Evolutionary conservation across 768 basidiomycete species (phyloP).

Genomic region (Omphalotus guepiniiformis): DNA sequence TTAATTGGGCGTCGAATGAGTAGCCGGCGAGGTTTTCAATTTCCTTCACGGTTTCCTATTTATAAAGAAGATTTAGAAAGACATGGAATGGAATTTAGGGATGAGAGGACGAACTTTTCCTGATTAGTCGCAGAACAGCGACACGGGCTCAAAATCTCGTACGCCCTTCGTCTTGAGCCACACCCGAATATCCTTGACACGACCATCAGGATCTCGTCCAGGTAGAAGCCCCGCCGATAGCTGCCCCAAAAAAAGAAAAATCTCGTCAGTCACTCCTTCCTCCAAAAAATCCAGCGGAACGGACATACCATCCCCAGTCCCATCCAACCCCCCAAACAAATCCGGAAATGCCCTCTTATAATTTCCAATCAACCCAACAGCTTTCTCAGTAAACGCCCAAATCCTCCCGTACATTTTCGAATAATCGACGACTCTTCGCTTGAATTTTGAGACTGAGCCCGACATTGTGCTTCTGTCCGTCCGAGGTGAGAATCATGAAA

Average conservation of each 20-base stretch:
- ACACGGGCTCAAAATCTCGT: constrained; percentile 87
- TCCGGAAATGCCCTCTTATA: constrained; percentile 88
- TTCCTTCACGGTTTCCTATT: constrained; percentile 70
- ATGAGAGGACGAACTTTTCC: no score
- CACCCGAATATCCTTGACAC: constrained; percentile 69
- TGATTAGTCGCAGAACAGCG: constrained; percentile 88
- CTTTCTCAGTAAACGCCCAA: constrained; percentile 94
- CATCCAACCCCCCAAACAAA: constrained; percentile 69
- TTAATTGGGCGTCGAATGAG: constrained; percentile 68
- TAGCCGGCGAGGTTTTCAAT: constrained; percentile 76
- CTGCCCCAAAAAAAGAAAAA: constrained; percentile 34
- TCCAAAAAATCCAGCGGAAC: constrained; percentile 1
- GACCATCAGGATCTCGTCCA: constrained; percentile 57
- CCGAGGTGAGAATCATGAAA: constrained; percentile 79
- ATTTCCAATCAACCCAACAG: constrained; percentile 72
- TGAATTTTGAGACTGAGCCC: constrained; percentile 97
- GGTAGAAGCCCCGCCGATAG: constrained; percentile 65
- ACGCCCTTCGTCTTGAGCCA: constrained; percentile 91
- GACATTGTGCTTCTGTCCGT: constrained; percentile 79
- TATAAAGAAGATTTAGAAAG: no score
- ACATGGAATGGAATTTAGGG: no score
- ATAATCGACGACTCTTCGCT: constrained; percentile 88
- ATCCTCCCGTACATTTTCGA: constrained; percentile 75
- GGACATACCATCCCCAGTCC: constrained; percentile 63
- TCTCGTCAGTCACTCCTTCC: no score